phyloP scores from a whole-genome alignment of 805 yeast genomes.

The Candida xyloterini region DNA sequence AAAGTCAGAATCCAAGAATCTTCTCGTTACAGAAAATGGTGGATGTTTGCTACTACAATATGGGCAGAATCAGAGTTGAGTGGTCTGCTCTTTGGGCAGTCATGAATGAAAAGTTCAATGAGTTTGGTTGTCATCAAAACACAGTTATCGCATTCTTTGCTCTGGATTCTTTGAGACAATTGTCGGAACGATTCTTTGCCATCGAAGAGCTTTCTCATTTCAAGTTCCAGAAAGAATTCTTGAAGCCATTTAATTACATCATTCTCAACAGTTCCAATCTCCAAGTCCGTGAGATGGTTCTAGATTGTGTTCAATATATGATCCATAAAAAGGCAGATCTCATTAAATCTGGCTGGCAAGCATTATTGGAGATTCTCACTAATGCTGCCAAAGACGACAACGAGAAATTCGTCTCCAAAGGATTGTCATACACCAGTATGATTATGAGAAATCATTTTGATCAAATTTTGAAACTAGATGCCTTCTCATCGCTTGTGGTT shows the following conservation, averaged over 20 bases:
- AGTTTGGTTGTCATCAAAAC: constrained; percentile 78
- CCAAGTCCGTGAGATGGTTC: constrained; percentile 81
- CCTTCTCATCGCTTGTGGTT: constrained; percentile 59
- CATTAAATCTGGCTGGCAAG: constrained; percentile 92
- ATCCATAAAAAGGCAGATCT: constrained; percentile 67
- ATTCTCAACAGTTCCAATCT: constrained; percentile 62
- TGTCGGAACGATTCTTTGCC: constrained; percentile 87
- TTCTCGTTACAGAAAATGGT: constrained; percentile 93
- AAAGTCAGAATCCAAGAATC: constrained; percentile 79
- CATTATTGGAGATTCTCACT: constrained; percentile 76
- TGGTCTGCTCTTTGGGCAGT: constrained; percentile 96
- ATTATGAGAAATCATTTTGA: constrained; percentile 62
- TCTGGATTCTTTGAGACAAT: constrained; percentile 87
- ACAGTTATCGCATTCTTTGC: constrained; percentile 82
- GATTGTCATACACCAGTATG: constrained; percentile 59
- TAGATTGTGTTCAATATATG: constrained; percentile 87
- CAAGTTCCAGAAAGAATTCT: constrained; percentile 91
- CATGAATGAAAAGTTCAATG: constrained; percentile 85
- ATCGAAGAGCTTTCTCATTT: constrained; percentile 93
- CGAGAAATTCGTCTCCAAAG: constrained; percentile 59
- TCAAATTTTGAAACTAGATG: constrained; percentile 67
- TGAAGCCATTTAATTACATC: constrained; percentile 84
- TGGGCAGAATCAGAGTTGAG: constrained; percentile 92
- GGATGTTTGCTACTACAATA: constrained; percentile 95
- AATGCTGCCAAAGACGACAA: constrained; percentile 63